Percentiles rank a stretch among this genome's conserved stretches.
These are phyloP conservation scores for Suillus sp. DNA, from an alignment of 768 basidiomycete genomes.

Conservation along the genomic window DNA sequence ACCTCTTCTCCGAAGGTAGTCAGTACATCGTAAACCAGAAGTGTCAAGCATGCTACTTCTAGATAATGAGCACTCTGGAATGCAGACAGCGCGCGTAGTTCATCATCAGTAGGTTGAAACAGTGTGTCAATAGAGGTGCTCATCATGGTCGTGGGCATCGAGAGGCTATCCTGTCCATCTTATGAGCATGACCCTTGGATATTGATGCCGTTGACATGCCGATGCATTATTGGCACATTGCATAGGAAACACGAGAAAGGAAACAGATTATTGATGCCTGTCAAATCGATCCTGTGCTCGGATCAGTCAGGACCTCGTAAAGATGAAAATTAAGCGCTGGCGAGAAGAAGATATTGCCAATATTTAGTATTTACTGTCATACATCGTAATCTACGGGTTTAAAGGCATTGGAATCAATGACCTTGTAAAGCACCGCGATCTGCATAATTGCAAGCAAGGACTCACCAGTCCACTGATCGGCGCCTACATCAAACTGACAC, in stretches of 20 bases:
- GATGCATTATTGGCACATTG: not conserved
- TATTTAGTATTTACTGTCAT: not conserved
- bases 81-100: not conserved
- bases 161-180: not conserved
- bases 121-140: not conserved
- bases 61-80: constrained; percentile 13
- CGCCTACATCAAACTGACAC: not conserved
- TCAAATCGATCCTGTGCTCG: not conserved
- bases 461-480: not conserved
- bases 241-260: not conserved
- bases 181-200: not conserved
- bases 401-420: not conserved
- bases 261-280: not conserved
- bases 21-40: constrained; percentile 14
- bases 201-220: not conserved
- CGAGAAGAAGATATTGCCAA: not conserved
- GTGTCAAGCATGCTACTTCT: constrained; percentile 14
- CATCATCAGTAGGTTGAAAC: not conserved
- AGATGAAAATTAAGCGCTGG: not conserved
- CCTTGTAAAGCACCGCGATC: not conserved
- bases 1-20: constrained; percentile 17
- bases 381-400: too few species aligned
- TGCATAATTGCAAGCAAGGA: not conserved
- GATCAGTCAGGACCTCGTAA: not conserved
- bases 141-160: constrained; percentile 3